Evolutionary conservation across 2,329 filamentous ascomycete genomes (phyloP), one percentile per base, ranked within the genome.

Genomic region (Lithohypha guttulata): DNA sequence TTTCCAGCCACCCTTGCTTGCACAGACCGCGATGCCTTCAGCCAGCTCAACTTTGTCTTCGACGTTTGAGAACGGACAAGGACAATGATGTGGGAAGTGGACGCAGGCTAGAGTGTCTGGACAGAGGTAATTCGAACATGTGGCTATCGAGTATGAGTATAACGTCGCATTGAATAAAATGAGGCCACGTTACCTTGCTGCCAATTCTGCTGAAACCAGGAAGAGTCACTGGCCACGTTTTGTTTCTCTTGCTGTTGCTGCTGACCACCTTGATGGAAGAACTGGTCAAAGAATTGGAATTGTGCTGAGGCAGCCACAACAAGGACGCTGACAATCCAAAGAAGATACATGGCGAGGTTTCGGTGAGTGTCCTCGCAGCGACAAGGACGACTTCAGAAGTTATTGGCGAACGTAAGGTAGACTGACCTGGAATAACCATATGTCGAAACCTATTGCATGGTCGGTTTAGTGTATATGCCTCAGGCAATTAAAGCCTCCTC

Each of bases 211-310:
- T 77, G 79, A 60, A 95, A 96, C 68, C 83, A 81, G 17, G 68
- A 65, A 10, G 84, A 81, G 62, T 96, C 89, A 55, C 84, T 93
- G 2, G 84, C 74, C 19, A 82, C 84, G 59, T 95, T 91, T 54
- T 84, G 80, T 18, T 75, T 75, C 50, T 79, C 70, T 41, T 75
- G 66, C 15, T 65, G 59, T 33, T 72, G 62, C 49, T 76, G 71
- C 42, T 74, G 68, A 9, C 68, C 37, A 7, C 46, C 43, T 50
- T 75, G 75, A 52, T 77, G 87, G 60, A 98, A 96, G 84, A 96
- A 94, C 54, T 96, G 85, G 59, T 95, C 87, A 64, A 96, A 98
- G 73, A 98, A 94, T 57, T 84, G 81, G 61, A 96, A 96, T 63
- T 96, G 89, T 8, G 84, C 84, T 42, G 72, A 66, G 3, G 70